A percentile compares a stretch with the other conserved stretches of the same genome.
Evolutionary conservation across 2,329 filamentous ascomycete genomes (phyloP).

Genomic region (Helotiales sp.): DNA sequence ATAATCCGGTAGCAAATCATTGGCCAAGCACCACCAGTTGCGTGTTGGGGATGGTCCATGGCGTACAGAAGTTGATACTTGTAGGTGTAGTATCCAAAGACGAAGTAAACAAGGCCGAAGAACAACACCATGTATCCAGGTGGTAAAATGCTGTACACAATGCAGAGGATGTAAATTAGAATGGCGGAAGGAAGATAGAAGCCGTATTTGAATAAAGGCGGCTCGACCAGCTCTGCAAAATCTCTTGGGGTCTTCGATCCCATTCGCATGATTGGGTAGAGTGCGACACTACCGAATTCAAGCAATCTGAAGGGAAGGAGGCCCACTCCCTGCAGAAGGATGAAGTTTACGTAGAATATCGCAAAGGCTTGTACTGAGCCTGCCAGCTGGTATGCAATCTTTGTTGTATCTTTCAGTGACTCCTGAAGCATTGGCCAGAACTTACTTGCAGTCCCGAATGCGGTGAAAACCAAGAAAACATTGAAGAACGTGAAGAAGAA

Average conservation of each 20-base stretch:
- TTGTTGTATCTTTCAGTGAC: constrained; percentile 77
- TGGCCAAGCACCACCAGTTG: constrained; percentile 91
- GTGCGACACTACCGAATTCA: constrained; percentile 82
- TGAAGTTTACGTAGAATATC: constrained; percentile 90
- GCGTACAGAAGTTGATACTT: constrained; percentile 98
- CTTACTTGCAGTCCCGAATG: constrained; percentile 79
- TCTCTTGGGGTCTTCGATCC: constrained; percentile 88
- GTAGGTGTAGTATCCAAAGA: constrained; percentile 85
- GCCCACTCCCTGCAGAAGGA: constrained; percentile 92
- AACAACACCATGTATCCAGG: constrained; percentile 81
- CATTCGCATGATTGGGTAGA: constrained; percentile 82
- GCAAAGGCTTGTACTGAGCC: constrained; percentile 74
- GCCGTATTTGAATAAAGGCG: constrained; percentile 91
- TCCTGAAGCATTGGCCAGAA: constrained; percentile 76
- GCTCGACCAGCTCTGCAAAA: constrained; percentile 78
- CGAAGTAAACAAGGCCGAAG: constrained; percentile 82
- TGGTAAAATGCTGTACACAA: constrained; percentile 89
- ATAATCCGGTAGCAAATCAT: constrained; percentile 95
- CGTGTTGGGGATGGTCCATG: constrained; percentile 96
- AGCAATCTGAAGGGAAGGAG: constrained; percentile 91
- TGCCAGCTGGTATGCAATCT: constrained; percentile 77
- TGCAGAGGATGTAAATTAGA: constrained; percentile 90
- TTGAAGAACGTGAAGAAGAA: constrained; percentile 99
- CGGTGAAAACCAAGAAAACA: constrained; percentile 92
- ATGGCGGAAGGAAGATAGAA: constrained; percentile 94